Percentiles rank a stretch among this genome's conserved stretches.
These are phyloP conservation scores for Rhizopus sp. DNA, from an alignment of 371 early-diverging fungal species.

Conservation along the genomic window DNA sequence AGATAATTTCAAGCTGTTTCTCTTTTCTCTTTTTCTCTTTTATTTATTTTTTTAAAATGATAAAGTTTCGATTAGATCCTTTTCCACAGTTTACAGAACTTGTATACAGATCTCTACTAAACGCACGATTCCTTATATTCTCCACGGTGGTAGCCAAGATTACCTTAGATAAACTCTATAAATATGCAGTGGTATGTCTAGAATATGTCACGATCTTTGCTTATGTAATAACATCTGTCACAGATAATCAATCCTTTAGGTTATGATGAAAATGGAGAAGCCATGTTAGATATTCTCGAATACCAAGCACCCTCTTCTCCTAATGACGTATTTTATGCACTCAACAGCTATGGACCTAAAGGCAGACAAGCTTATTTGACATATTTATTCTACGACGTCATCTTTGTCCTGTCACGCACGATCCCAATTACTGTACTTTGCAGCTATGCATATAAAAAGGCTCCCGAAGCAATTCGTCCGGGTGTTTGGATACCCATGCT, in stretches of 20 bases:
- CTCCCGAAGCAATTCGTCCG: constrained; percentile 34
- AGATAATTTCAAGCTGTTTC: background rate
- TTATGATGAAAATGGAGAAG: constrained; percentile 29
- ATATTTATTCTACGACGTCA: constrained; percentile 35
- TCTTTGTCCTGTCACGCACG: constrained; percentile 39
- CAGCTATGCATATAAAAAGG: constrained; percentile 35
- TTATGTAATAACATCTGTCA: background rate
- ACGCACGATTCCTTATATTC: constrained; percentile 45
- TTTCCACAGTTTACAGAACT: constrained; percentile 34
- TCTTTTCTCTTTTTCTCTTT: constrained; percentile 1
- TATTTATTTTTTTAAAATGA: constrained; percentile 4
- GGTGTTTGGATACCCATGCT: constrained; percentile 46
- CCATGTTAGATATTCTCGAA: constrained; percentile 47
- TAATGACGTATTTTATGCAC: constrained; percentile 30
- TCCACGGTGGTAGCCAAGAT: constrained; percentile 43
- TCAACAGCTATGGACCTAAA: constrained; percentile 41
- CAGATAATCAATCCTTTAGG: constrained; percentile 47
- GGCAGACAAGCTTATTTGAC: constrained; percentile 46
- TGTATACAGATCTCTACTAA: constrained; percentile 28
- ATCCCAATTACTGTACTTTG: constrained; percentile 37
- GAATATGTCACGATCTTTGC: too few relatives aligned
- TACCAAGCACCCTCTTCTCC: constrained; percentile 38
- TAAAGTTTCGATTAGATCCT: constrained; percentile 40
- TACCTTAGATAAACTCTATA: constrained; percentile 46
- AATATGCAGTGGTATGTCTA: constrained; percentile 38